Evolutionary conservation across 306 rosid genomes (phyloP).

Genomic region (Elaeagnus macrophylla): DNA sequence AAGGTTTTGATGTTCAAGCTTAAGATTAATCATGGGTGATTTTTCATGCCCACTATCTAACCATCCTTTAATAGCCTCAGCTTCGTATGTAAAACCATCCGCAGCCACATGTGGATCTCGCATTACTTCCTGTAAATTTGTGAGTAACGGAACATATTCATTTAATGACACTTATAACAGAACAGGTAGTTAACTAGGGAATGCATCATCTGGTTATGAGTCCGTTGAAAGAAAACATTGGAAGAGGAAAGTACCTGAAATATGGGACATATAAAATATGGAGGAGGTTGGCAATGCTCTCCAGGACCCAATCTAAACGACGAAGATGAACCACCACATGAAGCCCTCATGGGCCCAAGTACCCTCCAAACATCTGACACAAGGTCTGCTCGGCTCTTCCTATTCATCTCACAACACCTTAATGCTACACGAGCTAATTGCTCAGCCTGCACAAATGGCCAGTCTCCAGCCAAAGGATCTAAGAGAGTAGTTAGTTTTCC

Average conservation of each 20-base stretch:
- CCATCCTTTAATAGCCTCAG: slow-evolving; percentile 65
- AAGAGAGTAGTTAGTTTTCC: slow-evolving; percentile 47
- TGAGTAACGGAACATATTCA: slow-evolving; percentile 3
- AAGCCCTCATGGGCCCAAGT: slow-evolving; percentile 66
- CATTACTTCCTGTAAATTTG: slow-evolving; percentile 69
- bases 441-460: slow-evolving; percentile 74
- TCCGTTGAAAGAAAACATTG: neutral
- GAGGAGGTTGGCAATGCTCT: slow-evolving; percentile 50
- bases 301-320: slow-evolving; percentile 37
- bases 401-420: slow-evolving; percentile 60
- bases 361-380: slow-evolving; percentile 66
- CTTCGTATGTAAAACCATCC: slow-evolving; percentile 81
- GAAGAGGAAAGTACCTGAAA: slow-evolving; percentile 41
- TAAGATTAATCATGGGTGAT: slow-evolving; percentile 67
- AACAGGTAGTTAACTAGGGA: too few species aligned
- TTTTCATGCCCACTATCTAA: slow-evolving; percentile 59
- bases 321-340: slow-evolving; percentile 28
- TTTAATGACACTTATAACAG: too few species aligned
- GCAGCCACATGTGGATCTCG: slow-evolving; percentile 79
- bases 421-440: slow-evolving; percentile 61
- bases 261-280: slow-evolving; percentile 74
- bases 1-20: slow-evolving; percentile 46
- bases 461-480: slow-evolving; percentile 93
- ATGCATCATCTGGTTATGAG: neutral
- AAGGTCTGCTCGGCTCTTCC: slow-evolving; percentile 63